Conservation (phyloP, 202 grass and related monocot genomes). For the Thinopyrum obtusiflorum region DNA sequence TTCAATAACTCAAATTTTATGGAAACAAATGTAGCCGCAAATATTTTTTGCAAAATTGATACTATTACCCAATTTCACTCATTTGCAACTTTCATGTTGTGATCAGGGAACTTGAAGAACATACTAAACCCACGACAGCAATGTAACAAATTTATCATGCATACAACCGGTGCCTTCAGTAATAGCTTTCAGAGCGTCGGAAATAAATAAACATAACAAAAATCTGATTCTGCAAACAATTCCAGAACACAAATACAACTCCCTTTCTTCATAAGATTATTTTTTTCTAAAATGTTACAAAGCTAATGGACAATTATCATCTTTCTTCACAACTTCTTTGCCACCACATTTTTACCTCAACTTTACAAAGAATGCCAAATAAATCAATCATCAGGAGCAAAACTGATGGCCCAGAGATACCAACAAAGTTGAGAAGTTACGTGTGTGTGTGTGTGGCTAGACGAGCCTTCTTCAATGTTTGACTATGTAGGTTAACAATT, state of each 20-base stretch:
- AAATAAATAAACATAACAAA: not conserved
- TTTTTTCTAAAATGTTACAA: slow-evolving; percentile 45
- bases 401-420: slow-evolving; percentile 25
- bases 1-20: too few species aligned
- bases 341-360: slow-evolving; percentile 36
- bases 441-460: not conserved
- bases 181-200: not conserved
- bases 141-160: not conserved
- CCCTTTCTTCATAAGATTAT: slow-evolving; percentile 28
- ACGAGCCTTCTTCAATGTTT: slow-evolving; percentile 16
- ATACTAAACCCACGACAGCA: not conserved
- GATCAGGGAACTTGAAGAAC: not conserved
- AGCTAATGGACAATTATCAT: slow-evolving; percentile 15
- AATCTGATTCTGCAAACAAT: slow-evolving; percentile 13
- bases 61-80: not conserved
- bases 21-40: too few species aligned
- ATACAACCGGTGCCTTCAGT: not conserved
- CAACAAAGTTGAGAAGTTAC: slow-evolving; percentile 32
- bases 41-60: too few species aligned
- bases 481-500: slow-evolving; percentile 9
- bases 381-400: slow-evolving; percentile 33
- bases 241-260: not conserved
- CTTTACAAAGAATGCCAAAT: slow-evolving; percentile 39
- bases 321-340: slow-evolving; percentile 27
- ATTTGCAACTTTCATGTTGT: not conserved